Base-by-base conservation (phyloP, 495 filamentous ascomycete species). In the Neurospora intermedia region DNA sequence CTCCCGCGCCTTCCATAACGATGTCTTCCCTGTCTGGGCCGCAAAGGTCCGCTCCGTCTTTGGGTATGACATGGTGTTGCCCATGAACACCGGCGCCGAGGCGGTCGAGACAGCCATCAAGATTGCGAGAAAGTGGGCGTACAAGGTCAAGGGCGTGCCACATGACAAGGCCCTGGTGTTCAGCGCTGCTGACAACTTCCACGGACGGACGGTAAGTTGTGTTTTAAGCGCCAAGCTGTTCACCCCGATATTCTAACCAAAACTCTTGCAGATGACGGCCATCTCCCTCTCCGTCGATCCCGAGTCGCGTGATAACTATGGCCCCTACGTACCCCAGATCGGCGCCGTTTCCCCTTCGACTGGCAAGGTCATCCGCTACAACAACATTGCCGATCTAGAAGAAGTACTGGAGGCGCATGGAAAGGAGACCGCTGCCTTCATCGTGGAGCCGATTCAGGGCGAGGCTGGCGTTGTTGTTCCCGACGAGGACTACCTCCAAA, bases 21-120 rank as follows among this genome's bases (percentile, higher is more conserved):
- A 99, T 85, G 96, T 99, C 43, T 98, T 99, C 85, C 96, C 96
- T 48, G 89, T 91, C 69, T 99, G 97, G 85, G 94, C 96, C 54
- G 89, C 97, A 82, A 96, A 94, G 81, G 92, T 98, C 70, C 95
- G 93, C 75, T 80, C 88, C 71, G 82, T 86, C 77, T 97, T 98
- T 79, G 95, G 93, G 66, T 99, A 94, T 82, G 96, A 98, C 81
- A 99, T 98, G 96, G 94, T 97, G 35, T 83, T 99, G 83, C 96
- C 96, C 69, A 98, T 99, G 96, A 98, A 98, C 84, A 99, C 96
- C 10, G 96, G 96, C 69, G 96, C 94, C 40, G 96, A 99, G 84
- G 96, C 96, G n/a, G 96, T 98, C 66, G 96, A 99, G 88, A 98
- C 96, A 1, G 94, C 89, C 35, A 90, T 99, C 80, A 99, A 99